Base-by-base conservation (phyloP, 2,329 filamentous ascomycete genomes). In the Beauveria sp. region DNA sequence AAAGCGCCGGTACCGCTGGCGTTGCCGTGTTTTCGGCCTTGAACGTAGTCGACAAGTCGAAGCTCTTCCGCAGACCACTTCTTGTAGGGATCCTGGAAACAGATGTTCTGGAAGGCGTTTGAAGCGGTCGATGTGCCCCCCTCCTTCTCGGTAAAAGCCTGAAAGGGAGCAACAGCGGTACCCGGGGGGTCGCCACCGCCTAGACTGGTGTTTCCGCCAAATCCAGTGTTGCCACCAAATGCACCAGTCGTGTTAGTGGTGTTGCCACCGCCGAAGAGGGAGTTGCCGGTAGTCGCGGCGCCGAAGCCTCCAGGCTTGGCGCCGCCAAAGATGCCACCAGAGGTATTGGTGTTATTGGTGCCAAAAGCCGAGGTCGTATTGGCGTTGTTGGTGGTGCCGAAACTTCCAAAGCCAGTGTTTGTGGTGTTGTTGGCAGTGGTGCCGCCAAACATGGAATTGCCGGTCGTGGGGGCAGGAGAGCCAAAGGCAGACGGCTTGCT, bases 41-140 rank as follows among this genome's bases (percentile, higher is more conserved):
- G 89, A 63, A 88, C 84, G 73, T 99, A 99, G 74, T 99, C 95
- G 51, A 86, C 91, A 64, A 96, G 75, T 70, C 90, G 83, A 60
- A 95, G 76, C 73, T 95, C 88, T 69, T 90, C 95, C n/a, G 90
- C 85, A 10, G 93, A 97, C 79, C 89, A 98, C 72, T 95, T 96
- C 73, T 87, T 88, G 77, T 93, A 96, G 1, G 88, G 84, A 26
- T 88, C 86, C 76, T 89, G 88, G 73, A 93, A 92, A 24, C 88
- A 78, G 62, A 96, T 85, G 67, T 87, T 93, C 74, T 95, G 90
- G 73, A 89, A 96, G 4, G 88, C 81, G 69, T 88, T 84, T 66
- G 77, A 82, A 3, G n/a, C 14, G 70, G 61, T 75, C 20, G 73
- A 74, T 66, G 76, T 82, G 3, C 79, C 75, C 69, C 95, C 90